Evolutionary conservation across 202 grass and related monocot genomes (phyloP), one percentile per base, ranked within the genome.

Genomic region (Sporobolus alterniflorus): DNA sequence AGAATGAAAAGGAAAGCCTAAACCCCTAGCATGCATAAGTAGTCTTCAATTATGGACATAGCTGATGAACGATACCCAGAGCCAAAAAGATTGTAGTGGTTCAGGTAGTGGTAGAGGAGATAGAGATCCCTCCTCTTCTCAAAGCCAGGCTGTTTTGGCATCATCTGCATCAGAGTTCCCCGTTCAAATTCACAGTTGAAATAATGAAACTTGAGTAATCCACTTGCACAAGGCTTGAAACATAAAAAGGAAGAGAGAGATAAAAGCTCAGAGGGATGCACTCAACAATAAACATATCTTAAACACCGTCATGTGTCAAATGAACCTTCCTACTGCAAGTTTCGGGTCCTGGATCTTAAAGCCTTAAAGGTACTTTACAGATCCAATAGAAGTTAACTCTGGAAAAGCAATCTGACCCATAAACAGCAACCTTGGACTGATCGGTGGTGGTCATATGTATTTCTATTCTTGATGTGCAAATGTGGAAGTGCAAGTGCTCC

Each of bases 31-130:
- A 88, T 52, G 50, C 69, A 16, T 22, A 95, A 9, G 71, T 90
- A 93, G 68, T 88, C 92, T 2, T 95, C 90, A 32, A 95, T 93
- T 82, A 95, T 95, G 48, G 86, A 98, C 89, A 90, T 79, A 36
- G 86, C 86, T 1, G 88, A 88, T 0, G 92, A 95, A 15, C 92
- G 78, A 57, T 91, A 98, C 34, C 88, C 90, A 11, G 90, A 93
- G 13, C 92, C 89, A 47, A 95, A 98, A 74, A 98, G 84, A 69
- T 95, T 95, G 81, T 93, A 94, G 74, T 95, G 95, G 76, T 90
- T 98, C 68, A 91, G 72, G 83, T 95, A 98, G 72, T 98, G 95
- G 74, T 94, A 94, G 3, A 97, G 81, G 47, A 91, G 85, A 76
- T 94, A 94, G 16, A 94, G 67, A 71, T 89, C 85, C 77, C 77